phyloP scores from a whole-genome alignment of 805 yeast genomes.

The Komagataella pseudopastoris region DNA sequence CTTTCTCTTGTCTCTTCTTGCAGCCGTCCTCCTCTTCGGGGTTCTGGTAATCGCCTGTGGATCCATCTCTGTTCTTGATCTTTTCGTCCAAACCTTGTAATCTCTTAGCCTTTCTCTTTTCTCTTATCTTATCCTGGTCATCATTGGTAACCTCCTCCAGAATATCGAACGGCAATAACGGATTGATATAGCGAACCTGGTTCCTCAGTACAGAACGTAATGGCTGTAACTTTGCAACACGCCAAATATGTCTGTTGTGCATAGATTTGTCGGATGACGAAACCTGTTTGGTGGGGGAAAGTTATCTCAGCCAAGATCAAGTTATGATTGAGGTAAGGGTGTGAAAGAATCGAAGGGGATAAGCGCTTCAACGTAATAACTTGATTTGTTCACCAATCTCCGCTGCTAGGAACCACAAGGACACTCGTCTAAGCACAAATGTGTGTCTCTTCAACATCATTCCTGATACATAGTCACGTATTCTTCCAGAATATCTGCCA shows the following conservation, averaged over 20 bases:
- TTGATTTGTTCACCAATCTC: no score
- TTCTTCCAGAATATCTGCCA: not conserved
- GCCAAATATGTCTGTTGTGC: not conserved
- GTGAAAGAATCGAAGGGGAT: not conserved
- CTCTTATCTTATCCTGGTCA: conserved; percentile 16
- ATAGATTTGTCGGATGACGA: not conserved
- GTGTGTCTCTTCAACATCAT: not conserved
- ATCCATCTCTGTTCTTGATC: conserved; percentile 2
- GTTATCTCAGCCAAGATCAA: not conserved
- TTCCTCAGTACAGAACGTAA: not conserved
- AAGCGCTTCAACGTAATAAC: not conserved
- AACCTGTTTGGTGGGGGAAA: not conserved
- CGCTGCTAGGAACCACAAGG: not conserved
- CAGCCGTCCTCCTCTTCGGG: conserved; percentile 2
- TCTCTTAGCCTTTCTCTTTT: conserved; percentile 15
- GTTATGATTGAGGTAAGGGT: not conserved
- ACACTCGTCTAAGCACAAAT: not conserved
- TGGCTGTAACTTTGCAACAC: not conserved
- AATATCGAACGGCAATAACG: conserved; percentile 27
- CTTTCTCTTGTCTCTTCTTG: conserved; percentile 1
- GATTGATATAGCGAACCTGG: conserved; percentile 14
- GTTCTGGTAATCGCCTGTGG: conserved; percentile 1
- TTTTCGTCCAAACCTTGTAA: conserved; percentile 11
- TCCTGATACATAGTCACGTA: not conserved
- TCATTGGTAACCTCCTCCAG: conserved; percentile 22